Conservation (phyloP, 2,329 filamentous ascomycete genomes). For the Mycogone perniciosa region DNA sequence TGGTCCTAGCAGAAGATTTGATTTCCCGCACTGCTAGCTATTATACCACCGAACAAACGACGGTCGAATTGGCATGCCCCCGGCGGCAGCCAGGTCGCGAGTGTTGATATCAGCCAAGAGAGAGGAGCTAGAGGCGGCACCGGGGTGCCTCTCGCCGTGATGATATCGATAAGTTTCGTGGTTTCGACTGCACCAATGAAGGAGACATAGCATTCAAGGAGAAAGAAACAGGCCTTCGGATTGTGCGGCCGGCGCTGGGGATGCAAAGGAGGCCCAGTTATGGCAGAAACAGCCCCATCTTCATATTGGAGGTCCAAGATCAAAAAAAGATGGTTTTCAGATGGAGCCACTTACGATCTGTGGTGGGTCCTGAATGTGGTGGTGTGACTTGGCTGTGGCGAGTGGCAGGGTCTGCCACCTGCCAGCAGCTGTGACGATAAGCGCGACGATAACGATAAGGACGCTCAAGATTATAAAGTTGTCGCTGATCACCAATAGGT, state of each 20-base stretch:
- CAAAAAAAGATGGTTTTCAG: conserved; percentile 10
- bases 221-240: background rate
- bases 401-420: background rate
- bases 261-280: background rate
- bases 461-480: too few relatives aligned
- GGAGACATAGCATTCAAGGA: conserved; percentile 11
- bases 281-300: conserved; percentile 8
- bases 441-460: too few relatives aligned
- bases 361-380: background rate
- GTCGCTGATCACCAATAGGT: too few relatives aligned
- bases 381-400: background rate
- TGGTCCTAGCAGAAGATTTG: conserved; percentile 20
- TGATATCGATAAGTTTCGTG: background rate
- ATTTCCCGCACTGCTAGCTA: conserved; percentile 3
- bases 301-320: conserved; percentile 10
- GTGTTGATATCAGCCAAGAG: background rate
- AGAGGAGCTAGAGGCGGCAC: background rate
- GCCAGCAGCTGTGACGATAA: background rate
- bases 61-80: conserved; percentile 8
- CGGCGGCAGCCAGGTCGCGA: conserved; percentile 1
- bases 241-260: background rate
- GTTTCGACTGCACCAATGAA: background rate
- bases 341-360: conserved; percentile 10
- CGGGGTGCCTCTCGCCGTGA: background rate
- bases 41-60: background rate